A percentile compares a stretch with the other conserved stretches of the same genome.
Evolutionary conservation across 768 basidiomycete species (phyloP).

Genomic region (Fomitopsis serialis): DNA sequence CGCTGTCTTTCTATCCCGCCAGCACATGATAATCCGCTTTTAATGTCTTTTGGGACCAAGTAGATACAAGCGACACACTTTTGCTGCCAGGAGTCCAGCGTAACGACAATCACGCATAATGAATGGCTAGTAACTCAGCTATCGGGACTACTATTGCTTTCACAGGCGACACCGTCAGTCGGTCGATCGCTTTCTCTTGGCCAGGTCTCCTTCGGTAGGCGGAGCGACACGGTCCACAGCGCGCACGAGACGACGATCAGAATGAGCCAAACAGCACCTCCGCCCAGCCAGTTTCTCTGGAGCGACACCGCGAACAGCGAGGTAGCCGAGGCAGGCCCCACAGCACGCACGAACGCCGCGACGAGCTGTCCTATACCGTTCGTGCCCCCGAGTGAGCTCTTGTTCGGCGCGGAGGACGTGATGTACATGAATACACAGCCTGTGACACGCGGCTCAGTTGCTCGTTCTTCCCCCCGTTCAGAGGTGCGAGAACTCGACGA

Average conservation of each 20-base stretch:
- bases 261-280: slow-evolving; percentile 34
- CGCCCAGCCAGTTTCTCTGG: slow-evolving; percentile 38
- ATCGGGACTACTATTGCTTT: too few relatives aligned
- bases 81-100: too few relatives aligned
- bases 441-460: too few relatives aligned
- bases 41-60: too few relatives aligned
- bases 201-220: slow-evolving; percentile 19
- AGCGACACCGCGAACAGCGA: slow-evolving; percentile 53
- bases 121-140: too few relatives aligned
- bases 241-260: slow-evolving; percentile 12
- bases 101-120: too few relatives aligned
- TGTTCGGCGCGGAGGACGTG: slow-evolving; percentile 23
- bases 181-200: background rate
- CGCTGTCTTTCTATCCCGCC: too few relatives aligned
- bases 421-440: slow-evolving; percentile 28
- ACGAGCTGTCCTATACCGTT: slow-evolving; percentile 55
- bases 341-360: slow-evolving; percentile 40
- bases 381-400: slow-evolving; percentile 39
- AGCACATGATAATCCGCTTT: too few relatives aligned
- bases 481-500: background rate
- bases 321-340: slow-evolving; percentile 49
- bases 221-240: slow-evolving; percentile 11
- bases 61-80: too few relatives aligned
- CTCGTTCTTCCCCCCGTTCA: too few relatives aligned
- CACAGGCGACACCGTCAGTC: background rate